phyloP scores from a whole-genome alignment of 1,284 basidiomycete species.

The Malassezia restricta region DNA sequence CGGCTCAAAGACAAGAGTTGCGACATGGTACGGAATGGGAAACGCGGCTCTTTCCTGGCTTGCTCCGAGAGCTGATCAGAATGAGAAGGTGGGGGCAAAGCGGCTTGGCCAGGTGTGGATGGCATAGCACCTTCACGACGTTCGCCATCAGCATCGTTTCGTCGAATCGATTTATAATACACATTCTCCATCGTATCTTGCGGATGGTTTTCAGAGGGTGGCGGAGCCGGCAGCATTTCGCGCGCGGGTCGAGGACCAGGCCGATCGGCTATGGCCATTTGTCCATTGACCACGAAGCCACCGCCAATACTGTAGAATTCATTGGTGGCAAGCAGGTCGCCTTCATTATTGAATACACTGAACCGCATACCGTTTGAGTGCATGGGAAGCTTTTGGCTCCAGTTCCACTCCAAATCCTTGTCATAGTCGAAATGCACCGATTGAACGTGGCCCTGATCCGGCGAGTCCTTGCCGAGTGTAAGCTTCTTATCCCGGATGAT shows the following conservation, averaged over 20 bases:
- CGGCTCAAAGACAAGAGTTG: slow-evolving; percentile 63
- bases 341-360: slow-evolving; percentile 66
- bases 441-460: slow-evolving; percentile 9
- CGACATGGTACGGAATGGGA: slow-evolving; percentile 70
- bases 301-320: slow-evolving; percentile 61
- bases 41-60: slow-evolving; percentile 55
- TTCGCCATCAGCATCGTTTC: slow-evolving; percentile 62
- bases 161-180: slow-evolving; percentile 90
- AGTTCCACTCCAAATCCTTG: slow-evolving; percentile 74
- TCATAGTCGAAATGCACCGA: slow-evolving; percentile 69
- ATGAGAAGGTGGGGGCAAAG: not conserved
- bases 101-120: slow-evolving; percentile 1
- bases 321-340: slow-evolving; percentile 80
- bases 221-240: not conserved
- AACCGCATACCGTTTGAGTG: slow-evolving; percentile 67
- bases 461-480: slow-evolving; percentile 53
- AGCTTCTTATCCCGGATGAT: slow-evolving; percentile 60
- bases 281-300: slow-evolving; percentile 41
- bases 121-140: slow-evolving; percentile 48
- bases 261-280: slow-evolving; percentile 21
- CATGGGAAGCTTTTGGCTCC: slow-evolving; percentile 52
- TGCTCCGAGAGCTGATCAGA: not conserved
- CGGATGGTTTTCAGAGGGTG: slow-evolving; percentile 16
- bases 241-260: slow-evolving; percentile 2
- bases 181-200: slow-evolving; percentile 73